phyloP scores from a whole-genome alignment of 768 basidiomycete genomes.

The Zangia roseola region DNA sequence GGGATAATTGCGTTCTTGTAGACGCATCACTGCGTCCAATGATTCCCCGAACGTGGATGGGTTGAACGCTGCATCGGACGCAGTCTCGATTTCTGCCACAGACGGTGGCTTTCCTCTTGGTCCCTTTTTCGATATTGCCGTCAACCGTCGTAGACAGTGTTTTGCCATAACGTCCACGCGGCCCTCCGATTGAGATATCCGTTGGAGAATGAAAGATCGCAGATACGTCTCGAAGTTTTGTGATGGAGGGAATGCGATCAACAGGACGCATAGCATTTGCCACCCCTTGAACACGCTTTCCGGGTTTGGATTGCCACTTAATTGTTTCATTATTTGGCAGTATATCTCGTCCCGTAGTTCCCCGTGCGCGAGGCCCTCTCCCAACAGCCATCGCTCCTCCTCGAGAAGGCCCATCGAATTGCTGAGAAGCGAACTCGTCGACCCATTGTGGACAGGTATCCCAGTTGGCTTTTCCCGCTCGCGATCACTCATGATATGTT shows the following conservation, averaged over 20 bases:
- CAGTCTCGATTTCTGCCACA: conserved; percentile 86
- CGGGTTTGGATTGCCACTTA: conserved; percentile 78
- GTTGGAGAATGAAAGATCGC: conserved; percentile 72
- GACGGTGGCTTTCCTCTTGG: conserved; percentile 83
- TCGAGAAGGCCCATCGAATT: conserved; percentile 58
- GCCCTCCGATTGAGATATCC: conserved; percentile 65
- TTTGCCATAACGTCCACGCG: conserved; percentile 89
- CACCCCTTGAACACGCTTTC: conserved; percentile 89
- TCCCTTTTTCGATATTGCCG: conserved; percentile 75
- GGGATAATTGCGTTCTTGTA: conserved; percentile 87
- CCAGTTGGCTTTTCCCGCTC: conserved; percentile 65
- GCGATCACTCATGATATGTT: conserved; percentile 92
- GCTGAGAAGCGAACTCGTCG: conserved; percentile 41
- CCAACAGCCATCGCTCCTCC: conserved; percentile 84
- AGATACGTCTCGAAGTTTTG: conserved; percentile 90
- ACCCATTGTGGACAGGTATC: conserved; percentile 44
- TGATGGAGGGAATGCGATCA: conserved; percentile 91
- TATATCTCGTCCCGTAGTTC: conserved; percentile 93
- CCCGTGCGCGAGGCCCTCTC: conserved; percentile 73
- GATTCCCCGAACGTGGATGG: conserved; percentile 94
- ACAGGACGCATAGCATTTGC: conserved; percentile 87
- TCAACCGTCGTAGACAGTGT: conserved; percentile 80
- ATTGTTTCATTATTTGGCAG: conserved; percentile 90
- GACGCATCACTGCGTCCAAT: conserved; percentile 75
- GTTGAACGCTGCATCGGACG: conserved; percentile 93